phyloP scores from a whole-genome alignment of 805 yeast genomes.

The Brettanomyces anomalus region DNA sequence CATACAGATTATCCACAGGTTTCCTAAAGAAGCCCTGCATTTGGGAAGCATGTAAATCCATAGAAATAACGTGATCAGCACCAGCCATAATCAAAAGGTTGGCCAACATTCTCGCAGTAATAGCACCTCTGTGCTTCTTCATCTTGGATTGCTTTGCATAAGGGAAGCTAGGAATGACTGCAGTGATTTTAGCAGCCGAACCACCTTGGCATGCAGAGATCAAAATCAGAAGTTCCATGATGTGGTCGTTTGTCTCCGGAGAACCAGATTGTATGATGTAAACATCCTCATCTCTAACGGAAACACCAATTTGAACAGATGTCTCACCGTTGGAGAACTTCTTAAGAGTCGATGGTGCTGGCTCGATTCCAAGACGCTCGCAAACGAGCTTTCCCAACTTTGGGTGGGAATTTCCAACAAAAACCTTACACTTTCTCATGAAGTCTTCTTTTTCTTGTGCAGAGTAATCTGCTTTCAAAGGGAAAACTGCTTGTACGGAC shows the following conservation, averaged over 20 bases:
- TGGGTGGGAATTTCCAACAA: conserved; percentile 95
- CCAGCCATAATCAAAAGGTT: conserved; percentile 95
- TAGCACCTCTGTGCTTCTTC: conserved; percentile 98
- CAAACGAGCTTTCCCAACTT: conserved; percentile 88
- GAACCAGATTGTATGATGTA: conserved; percentile 89
- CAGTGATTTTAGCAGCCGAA: conserved; percentile 94
- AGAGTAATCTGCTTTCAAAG: background rate
- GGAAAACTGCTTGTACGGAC: background rate
- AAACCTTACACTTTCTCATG: conserved; percentile 96
- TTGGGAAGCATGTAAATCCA: conserved; percentile 95
- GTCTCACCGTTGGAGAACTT: conserved; percentile 98
- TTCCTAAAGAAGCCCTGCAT: conserved; percentile 98
- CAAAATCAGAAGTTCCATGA: conserved; percentile 90
- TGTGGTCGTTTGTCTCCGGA: conserved; percentile 81
- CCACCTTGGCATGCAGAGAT: conserved; percentile 97
- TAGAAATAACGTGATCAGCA: conserved; percentile 95
- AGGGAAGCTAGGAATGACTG: conserved; percentile 96
- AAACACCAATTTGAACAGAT: conserved; percentile 87
- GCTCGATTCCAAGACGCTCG: conserved; percentile 81
- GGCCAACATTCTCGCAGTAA: conserved; percentile 97
- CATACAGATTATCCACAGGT: conserved; percentile 94
- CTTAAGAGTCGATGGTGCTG: conserved; percentile 86
- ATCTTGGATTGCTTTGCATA: conserved; percentile 95
- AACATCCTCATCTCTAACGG: conserved; percentile 95
- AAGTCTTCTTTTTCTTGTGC: conserved; percentile 3